Evolutionary conservation across 495 filamentous ascomycete species (phyloP).

Genomic region (Hypoxylon intermedium): DNA sequence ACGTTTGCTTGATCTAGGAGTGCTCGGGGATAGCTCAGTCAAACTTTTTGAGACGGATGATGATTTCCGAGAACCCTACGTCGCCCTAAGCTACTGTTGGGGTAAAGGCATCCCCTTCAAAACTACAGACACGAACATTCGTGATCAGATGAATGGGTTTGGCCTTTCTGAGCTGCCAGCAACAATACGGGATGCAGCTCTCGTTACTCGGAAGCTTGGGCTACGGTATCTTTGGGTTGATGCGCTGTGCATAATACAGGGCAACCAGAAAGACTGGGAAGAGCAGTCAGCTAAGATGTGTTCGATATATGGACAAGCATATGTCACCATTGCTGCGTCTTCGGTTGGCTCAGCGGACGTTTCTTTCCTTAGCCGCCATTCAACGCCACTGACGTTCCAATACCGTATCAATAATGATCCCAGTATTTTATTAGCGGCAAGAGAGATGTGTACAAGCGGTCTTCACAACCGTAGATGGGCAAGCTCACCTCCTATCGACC

Average conservation of each 20-base stretch:
- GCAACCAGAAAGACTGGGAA: conserved; percentile 32
- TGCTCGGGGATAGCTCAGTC: background rate
- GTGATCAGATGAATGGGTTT: conserved; percentile 16
- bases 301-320: conserved; percentile 40
- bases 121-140: background rate
- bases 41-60: background rate
- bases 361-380: background rate
- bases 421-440: background rate
- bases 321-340: conserved; percentile 43
- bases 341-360: conserved; percentile 16
- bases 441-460: background rate
- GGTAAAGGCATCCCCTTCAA: background rate
- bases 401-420: background rate
- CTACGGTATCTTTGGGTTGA: conserved; percentile 41
- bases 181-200: conserved; percentile 41
- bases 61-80: conserved; percentile 9
- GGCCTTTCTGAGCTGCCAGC: conserved; percentile 19
- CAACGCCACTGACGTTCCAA: background rate
- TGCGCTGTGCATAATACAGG: conserved; percentile 39
- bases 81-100: conserved; percentile 17
- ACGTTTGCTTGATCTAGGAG: conserved; percentile 2
- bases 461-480: no score
- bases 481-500: no score
- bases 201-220: conserved; percentile 24
- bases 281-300: conserved; percentile 36